These are phyloP conservation scores for Vigna angularis DNA, from an alignment of 306 rosid genomes.

Conservation along the genomic window DNA sequence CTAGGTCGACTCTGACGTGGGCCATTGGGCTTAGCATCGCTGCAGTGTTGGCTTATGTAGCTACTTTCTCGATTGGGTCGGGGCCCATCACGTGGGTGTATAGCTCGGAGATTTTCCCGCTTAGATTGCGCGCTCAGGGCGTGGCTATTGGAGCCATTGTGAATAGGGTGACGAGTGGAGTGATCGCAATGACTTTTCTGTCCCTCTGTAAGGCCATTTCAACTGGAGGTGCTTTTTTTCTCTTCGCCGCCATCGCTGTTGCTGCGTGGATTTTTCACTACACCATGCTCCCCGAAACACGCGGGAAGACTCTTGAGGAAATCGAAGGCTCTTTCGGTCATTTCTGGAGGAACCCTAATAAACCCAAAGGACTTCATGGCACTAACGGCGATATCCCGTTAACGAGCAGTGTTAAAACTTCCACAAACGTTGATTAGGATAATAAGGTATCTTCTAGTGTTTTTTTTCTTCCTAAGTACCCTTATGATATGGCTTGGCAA, in stretches of 20 bases:
- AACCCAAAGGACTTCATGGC: too few species aligned
- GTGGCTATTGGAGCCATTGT: constrained; percentile 61
- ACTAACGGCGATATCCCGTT: not conserved
- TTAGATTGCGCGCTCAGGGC: constrained; percentile 64
- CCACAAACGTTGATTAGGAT: not conserved
- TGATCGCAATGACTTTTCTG: constrained; percentile 69
- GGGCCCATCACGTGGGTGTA: constrained; percentile 86
- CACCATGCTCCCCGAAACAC: constrained; percentile 47
- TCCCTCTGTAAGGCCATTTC: constrained; percentile 52
- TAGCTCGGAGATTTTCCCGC: constrained; percentile 65
- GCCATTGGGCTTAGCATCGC: constrained; percentile 52
- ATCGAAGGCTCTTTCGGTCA: constrained; percentile 50
- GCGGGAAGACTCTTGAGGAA: constrained; percentile 48
- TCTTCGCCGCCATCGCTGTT: constrained; percentile 38
- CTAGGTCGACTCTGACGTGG: constrained; percentile 42
- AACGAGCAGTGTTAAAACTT: not conserved
- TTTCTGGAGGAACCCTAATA: constrained; percentile 36
- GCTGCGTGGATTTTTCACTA: constrained; percentile 48
- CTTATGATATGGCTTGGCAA: too few species aligned
- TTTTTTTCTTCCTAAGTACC: too few species aligned
- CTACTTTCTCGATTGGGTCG: constrained; percentile 71
- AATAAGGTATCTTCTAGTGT: too few species aligned
- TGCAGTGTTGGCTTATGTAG: constrained; percentile 54
- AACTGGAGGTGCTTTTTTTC: constrained; percentile 48
- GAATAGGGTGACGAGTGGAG: constrained; percentile 64